Conservation (phyloP, 768 basidiomycete genomes). For the Psilocybe tampanensis region DNA sequence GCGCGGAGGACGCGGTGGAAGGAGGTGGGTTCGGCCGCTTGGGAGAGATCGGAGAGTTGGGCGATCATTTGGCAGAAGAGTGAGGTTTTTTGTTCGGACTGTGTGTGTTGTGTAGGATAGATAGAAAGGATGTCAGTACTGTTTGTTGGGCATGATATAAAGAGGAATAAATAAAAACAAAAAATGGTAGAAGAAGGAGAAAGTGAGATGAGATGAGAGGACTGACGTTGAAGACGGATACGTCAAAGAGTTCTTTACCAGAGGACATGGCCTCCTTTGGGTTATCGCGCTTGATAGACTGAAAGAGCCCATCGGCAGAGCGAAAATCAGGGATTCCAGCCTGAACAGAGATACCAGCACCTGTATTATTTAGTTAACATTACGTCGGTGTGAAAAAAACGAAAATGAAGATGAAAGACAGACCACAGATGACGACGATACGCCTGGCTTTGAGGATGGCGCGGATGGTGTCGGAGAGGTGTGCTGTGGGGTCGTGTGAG, state of each 20-base stretch:
- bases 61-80: constrained; percentile 92
- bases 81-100: constrained; percentile 77
- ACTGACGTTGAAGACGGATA: constrained; percentile 84
- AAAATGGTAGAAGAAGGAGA: background rate
- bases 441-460: constrained; percentile 79
- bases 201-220: background rate
- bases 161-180: background rate
- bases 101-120: constrained; percentile 4
- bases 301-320: constrained; percentile 79
- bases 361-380: too few species aligned
- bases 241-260: constrained; percentile 90
- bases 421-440: constrained; percentile 86
- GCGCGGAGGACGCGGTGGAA: constrained; percentile 78
- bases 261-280: constrained; percentile 70
- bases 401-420: too few species aligned
- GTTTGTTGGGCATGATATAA: too few species aligned
- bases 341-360: constrained; percentile 86
- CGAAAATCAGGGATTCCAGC: constrained; percentile 92
- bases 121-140: background rate
- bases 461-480: constrained; percentile 58
- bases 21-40: constrained; percentile 72
- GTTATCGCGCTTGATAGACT: constrained; percentile 76
- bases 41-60: constrained; percentile 72
- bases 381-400: too few species aligned
- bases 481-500: constrained; percentile 44